Evolutionary conservation across 139 green algal genomes (phyloP), one percentile per base, ranked within the genome.

Genomic region (Parachlorella kessleri): DNA sequence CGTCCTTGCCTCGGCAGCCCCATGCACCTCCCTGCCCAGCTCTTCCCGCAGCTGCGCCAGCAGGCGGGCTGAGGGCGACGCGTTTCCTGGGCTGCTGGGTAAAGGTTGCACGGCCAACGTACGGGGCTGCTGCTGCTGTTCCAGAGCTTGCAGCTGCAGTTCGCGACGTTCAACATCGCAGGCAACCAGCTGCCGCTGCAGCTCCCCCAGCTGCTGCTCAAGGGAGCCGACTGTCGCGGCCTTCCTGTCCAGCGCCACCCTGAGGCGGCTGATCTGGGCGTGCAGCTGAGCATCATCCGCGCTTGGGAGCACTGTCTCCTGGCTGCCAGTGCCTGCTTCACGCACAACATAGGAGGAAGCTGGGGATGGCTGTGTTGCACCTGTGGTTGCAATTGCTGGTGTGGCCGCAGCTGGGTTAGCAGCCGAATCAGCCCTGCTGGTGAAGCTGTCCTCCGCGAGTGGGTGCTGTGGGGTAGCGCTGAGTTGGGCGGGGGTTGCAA

Each of bases 221-320:
- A 80, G 36, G 33, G 64, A 66, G 21, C 54, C 40, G 33, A 74
- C 26, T 30, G 41, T 65, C 2, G 75, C 65, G 32, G 73, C 75
- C 32, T 74, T 66, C 33, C 73, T 80, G 40, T 32, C 24, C 75
- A 80, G 65, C 33, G 65, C 75, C 33, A 73, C 65, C 6, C 75
- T 63, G 42, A 80, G 42, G 6, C 41, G 42, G 1, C 59, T 73
- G 3, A 80, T 21, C 24, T 73, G 26, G 30, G 65, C 66, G 35
- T 80, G 75, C 40, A 80, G 14, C 64, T 73, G 65, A 41, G 48
- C 75, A 28, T 80, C 75, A 66, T 80, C 75, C 4, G 65, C 65
- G 32, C 39, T 55, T 30, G 75, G 54, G 6, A 32, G 32, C 4
- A 26, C 41, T 36, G 24, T 55, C 39, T n/a, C 73, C 23, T 10